Conservation (phyloP, 75 land plant genomes). For the Sequoia sempervirens region DNA sequence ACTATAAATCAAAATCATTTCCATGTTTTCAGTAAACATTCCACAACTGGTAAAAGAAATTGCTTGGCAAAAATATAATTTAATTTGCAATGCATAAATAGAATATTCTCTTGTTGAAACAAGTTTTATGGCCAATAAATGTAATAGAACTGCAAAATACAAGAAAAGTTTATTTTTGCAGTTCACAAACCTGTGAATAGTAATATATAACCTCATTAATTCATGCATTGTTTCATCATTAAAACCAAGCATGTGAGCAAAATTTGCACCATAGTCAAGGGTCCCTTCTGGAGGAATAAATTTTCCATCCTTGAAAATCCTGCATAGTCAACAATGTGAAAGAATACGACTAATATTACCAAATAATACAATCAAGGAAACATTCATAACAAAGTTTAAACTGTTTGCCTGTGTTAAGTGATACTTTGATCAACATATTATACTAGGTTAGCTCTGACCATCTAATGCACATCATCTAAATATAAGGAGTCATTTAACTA, state of each 20-base stretch:
- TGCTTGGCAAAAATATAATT: not conserved
- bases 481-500: not conserved
- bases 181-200: slow-evolving; percentile 75
- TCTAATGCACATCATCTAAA: not conserved
- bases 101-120: not conserved
- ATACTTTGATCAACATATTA: not conserved
- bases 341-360: slow-evolving; percentile 3
- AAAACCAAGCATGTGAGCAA: slow-evolving; percentile 94
- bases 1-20: slow-evolving; percentile 40
- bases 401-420: not conserved
- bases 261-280: slow-evolving; percentile 97
- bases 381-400: not conserved
- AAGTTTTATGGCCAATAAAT: not conserved
- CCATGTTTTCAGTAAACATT: not conserved
- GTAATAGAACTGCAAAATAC: slow-evolving; percentile 2
- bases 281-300: slow-evolving; percentile 54
- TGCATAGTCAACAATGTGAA: slow-evolving; percentile 18
- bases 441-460: too few species aligned
- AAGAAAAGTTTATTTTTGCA: not conserved
- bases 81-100: not conserved
- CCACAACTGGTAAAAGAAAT: not conserved
- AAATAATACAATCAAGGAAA: not conserved
- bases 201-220: slow-evolving; percentile 89
- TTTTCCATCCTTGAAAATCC: slow-evolving; percentile 76
- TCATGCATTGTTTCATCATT: slow-evolving; percentile 80